Evolutionary conservation across 345 rosid species (phyloP), one percentile per base, ranked within the genome.

Genomic region (Arabis hirsuta): DNA sequence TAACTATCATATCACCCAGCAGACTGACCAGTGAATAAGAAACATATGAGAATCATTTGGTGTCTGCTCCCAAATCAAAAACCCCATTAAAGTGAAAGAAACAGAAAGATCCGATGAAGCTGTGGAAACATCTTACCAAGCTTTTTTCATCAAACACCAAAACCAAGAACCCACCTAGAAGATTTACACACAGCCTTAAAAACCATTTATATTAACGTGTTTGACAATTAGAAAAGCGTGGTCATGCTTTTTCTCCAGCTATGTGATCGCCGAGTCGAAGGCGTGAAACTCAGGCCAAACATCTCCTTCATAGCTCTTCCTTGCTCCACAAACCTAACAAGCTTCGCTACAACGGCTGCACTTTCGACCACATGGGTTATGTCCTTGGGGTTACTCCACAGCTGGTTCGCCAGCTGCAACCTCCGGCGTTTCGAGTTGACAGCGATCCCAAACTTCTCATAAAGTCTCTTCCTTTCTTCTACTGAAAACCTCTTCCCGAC

Each of bases 221-320:
- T 19, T 27, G 16, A 24, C 48, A 14, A 2, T 83, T 77, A 90
- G 60, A 82, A 26, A 56, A 83, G 85, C 45, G 88, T 72, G 46
- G 82, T 72, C 83, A 72, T 89, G 87, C 89, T 84, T 81, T 83
- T 76, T 54, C 84, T 84, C 99, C 99, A 91, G 39, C 88, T 84
- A 50, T 61, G 80, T 27, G 90, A 85, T 79, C 80, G 86, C 47
- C 87, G 77, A 66, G 79, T 81, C 3, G 88, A 84, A 24, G 92
- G 86, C 7, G 93, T 81, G 81, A 95, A 91, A 80, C 91, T 91
- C 52, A 91, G 90, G 6, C 99, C 96, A 55, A 91, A 87, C 96
- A 88, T 89, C 78, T 86, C 96, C 81, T 91, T 91, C 36, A 87
- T 81, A 27, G 86, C 93, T 20, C 81, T 78, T 27, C 96, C 99